Base-by-base conservation (phyloP, 2,329 filamentous ascomycete species). In the Aspergillus quadricinctus region DNA sequence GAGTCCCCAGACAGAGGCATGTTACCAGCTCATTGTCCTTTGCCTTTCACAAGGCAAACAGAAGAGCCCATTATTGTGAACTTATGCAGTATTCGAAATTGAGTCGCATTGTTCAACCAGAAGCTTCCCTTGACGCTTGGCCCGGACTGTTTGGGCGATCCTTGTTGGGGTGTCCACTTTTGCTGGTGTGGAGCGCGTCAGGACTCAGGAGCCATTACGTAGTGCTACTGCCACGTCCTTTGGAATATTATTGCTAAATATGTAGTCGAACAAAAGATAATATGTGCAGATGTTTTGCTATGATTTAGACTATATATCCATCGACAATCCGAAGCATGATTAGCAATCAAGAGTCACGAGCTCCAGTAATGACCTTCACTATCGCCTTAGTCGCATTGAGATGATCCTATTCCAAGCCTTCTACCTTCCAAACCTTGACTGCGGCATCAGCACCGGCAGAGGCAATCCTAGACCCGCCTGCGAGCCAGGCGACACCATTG, bases 381-480 rank as follows among this genome's bases (percentile, higher is more conserved):
- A 14, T 23, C 21, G 11, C 4, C 21, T 14, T 27, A 1, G 19
- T 21, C 21, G n/a, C 11, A 23, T 25, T 14, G 21, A 46, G 2
- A 41, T 40, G 45, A 25, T 48, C 61, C 48, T 64, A 74, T 65
- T 68, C 59, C 66, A 88, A 66, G 0, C 80, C 82, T 53, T 81
- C 77, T 4, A 90, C 83, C 60, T 77, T 81, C 94, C 94, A 99
- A 50, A 93, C 81, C 81, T 97, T 99, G 49, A 99, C 83, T 0
- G 90, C 88, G 35, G 90, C 93, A 81, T 99, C 94, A 10, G 87
- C 89, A 48, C 94, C 94, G 4, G 85, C 85, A 64, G 88, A 95
- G 9, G 89, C 86, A 50, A 97, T 81, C 75, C 83, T 90, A 19
- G 74, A 74, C 56, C 80, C 80, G 8, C 82, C 84, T 28, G 81